Evolutionary conservation across 805 yeast genomes (phyloP), one percentile per base, ranked within the genome.

Genomic region (Lipomyces yamadae): DNA sequence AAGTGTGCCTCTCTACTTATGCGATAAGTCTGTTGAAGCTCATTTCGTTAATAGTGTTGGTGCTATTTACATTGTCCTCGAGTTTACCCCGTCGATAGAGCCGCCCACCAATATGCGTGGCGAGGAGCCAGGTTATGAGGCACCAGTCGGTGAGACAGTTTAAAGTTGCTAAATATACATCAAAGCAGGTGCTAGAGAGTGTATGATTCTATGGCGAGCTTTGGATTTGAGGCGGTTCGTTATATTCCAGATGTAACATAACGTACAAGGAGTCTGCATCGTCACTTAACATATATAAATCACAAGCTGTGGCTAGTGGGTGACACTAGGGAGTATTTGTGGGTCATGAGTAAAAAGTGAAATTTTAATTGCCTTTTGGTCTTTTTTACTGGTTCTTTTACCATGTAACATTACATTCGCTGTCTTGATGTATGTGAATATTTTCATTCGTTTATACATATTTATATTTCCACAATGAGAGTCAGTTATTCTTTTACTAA

Each of bases 101-200:
- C 89, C 92, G 35, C 97, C 97, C 24, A 89, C 85, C 65, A 91
- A 89, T 78, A 91, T 92, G 90, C 89, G 84, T 73, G 79, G 83
- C 50, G 87, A 81, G 55, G 81, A 77, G 56, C 71, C 72, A 53
- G 79, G 78, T 11, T 69, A 69, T 56, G 71, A 69, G 37, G 57
- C 63, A 4, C 45, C 71, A 8, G 64, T 65, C 37, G 71, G 71
- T 42, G 71, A 68, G 61, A 68, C 71, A 1, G 70, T 68, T 29
- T 68, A 68, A 56, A 33, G 10, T 8, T 37, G 18, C n/a, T 24
- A 15, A 10, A 56, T 11, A 32, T 45, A n/a, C 62, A 24, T 32
- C 13, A 18, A 35, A 10, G 18, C 60, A 57, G 48, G 15, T 42
- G 18, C 48, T 42, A 42, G 48, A 42, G n/a, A 8, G 48, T 42